Conservation (phyloP, 73 alveolate genomes). For the Paramecium sonneborni region DNA sequence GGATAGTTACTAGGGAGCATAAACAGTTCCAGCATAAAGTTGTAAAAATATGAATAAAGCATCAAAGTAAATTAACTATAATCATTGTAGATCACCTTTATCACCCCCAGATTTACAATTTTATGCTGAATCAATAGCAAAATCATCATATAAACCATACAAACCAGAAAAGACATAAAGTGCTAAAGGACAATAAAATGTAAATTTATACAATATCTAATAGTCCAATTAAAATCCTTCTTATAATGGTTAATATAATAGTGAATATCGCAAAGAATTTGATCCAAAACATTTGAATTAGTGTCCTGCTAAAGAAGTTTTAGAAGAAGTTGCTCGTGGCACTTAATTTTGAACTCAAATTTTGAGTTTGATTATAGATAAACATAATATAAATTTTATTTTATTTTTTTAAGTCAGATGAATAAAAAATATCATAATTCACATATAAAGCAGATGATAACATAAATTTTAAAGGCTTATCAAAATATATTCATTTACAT, state of each 20-base stretch:
- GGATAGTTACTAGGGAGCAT: background rate
- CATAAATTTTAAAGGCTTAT: too few relatives aligned
- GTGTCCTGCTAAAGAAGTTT: constrained; percentile 26
- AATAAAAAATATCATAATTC: too few relatives aligned
- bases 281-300: background rate
- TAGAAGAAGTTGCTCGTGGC: background rate
- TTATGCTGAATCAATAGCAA: constrained; percentile 25
- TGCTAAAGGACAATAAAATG: background rate
- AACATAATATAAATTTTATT: background rate
- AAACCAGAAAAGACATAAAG: background rate
- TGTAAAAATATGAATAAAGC: background rate
- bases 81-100: constrained; percentile 13
- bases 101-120: constrained; percentile 39
- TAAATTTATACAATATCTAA: background rate
- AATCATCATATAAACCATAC: constrained; percentile 39
- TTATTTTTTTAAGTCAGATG: background rate
- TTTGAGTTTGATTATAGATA: background rate
- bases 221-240: background rate
- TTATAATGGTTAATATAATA: background rate
- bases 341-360: background rate
- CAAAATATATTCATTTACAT: too few relatives aligned
- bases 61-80: background rate
- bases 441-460: too few relatives aligned
- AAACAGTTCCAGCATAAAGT: background rate
- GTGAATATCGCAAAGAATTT: constrained; percentile 15